Base-by-base conservation (phyloP, 2,329 filamentous ascomycete genomes). In the Escovopsis sp. region DNA sequence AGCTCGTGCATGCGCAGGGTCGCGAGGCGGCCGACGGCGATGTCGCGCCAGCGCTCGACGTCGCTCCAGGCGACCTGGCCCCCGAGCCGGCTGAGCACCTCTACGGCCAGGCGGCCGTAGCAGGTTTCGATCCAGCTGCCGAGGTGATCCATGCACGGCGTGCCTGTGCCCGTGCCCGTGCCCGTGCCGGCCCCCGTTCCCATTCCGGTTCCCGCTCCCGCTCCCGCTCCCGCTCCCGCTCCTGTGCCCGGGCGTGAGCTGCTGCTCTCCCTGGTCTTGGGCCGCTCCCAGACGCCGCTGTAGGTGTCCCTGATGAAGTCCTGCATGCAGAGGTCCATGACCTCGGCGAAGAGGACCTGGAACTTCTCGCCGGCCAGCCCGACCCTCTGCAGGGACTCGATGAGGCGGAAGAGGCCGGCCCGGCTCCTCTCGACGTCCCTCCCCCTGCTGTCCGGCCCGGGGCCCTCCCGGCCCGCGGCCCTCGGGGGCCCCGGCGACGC, bases 351-450 rank as follows among this genome's bases (percentile, higher is more conserved):
- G 31, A 82, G 65, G 27, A 81, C 71, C 52, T 86, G 79, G 40
- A 83, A 82, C 39, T 65, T 68, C 51, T 83, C 77, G 24, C 79
- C 80, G 1, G 77, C 77, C 14, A 87, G 62, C 0, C 82, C 83
- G 16, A 85, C 74, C 37, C 72, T 67, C 48, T 71, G 64, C 13
- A 87, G 61, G 8, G 74, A 71, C 39, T 72, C 67, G 2, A 82
- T 62, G 14, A 84, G 59, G 34, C 66, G 55, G 27, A 74, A 58
- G 37, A 84, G 60, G 39, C 74, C 68, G 29, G 66, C 61, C 31
- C 68, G 65, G 43, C 71, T 65, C 39, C 51, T 57, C 3, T 63
- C 56, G 9, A 60, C 54, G 7, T 36, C 35, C 14, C 29, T 38
- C 14, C 34, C 42, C 14, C 35, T 33, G 54, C 50, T 25, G 54